Evolutionary conservation across 345 rosid genomes (phyloP).

Genomic region (Sisymbrium altissimum): DNA sequence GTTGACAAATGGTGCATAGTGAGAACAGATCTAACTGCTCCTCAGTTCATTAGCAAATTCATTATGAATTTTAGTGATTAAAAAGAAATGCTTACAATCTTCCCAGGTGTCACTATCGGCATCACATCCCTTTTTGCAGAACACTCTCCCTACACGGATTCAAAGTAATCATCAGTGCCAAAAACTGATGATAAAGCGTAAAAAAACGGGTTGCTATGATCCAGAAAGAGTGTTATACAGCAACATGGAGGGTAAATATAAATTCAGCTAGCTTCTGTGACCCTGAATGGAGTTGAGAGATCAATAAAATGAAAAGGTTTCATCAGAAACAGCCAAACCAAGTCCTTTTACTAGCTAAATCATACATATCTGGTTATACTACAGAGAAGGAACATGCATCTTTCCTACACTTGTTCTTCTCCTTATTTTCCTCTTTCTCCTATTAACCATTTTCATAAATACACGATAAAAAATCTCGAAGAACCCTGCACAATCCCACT

Average conservation of each 20-base stretch:
- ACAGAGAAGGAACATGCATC: background rate
- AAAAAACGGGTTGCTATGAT: background rate
- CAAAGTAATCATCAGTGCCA: background rate
- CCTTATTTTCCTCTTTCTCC: background rate
- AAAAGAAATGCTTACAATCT: constrained; percentile 66
- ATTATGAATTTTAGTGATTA: background rate
- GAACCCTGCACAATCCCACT: background rate
- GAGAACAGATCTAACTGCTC: too few species aligned
- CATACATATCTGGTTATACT: background rate
- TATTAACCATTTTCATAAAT: background rate
- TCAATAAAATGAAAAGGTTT: background rate
- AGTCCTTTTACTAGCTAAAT: background rate
- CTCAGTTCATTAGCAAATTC: background rate
- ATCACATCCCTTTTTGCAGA: constrained; percentile 94
- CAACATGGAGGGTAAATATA: background rate
- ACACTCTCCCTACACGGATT: constrained; percentile 83
- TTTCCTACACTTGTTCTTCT: background rate
- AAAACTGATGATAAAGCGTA: background rate
- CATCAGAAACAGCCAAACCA: background rate
- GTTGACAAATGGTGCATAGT: too few species aligned
- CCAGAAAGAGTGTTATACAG: background rate
- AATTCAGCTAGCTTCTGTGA: too few species aligned
- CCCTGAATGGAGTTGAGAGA: background rate
- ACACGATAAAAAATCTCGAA: background rate
- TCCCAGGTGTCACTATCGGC: constrained; percentile 87